phyloP scores from a whole-genome alignment of 2,329 filamentous ascomycete species.

The Stachybotrys echinatus region DNA sequence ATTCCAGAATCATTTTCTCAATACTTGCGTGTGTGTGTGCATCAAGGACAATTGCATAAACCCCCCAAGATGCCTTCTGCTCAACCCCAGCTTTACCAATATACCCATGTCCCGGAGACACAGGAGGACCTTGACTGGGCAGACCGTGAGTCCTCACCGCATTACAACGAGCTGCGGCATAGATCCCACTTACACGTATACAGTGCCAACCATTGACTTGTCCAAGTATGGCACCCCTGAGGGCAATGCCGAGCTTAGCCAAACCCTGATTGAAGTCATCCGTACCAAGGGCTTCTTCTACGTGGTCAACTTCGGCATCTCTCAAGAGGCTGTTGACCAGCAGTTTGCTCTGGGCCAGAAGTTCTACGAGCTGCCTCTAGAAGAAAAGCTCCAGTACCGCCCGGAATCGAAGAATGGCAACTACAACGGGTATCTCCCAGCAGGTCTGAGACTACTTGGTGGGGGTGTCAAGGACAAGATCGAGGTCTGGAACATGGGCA shows the following conservation, averaged over 20 bases:
- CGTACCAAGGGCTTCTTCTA: conserved; percentile 46
- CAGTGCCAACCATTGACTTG: conserved; percentile 27
- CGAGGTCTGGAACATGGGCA: conserved; percentile 33
- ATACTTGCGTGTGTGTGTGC: too few relatives aligned
- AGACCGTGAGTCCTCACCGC: conserved; percentile 17
- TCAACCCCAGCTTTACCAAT: conserved; percentile 22
- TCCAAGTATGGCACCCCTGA: conserved; percentile 24
- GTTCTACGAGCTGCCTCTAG: conserved; percentile 46
- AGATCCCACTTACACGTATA: neutral
- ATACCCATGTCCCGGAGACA: conserved; percentile 28
- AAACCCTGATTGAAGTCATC: conserved; percentile 24
- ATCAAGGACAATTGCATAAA: too few relatives aligned
- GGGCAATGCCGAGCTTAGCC: conserved; percentile 21
- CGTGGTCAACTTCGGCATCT: conserved; percentile 56
- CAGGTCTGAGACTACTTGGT: conserved; percentile 27
- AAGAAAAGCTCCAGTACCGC: conserved; percentile 54
- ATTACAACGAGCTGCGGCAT: too few relatives aligned
- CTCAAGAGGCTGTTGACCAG: conserved; percentile 50
- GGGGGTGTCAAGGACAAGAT: conserved; percentile 34
- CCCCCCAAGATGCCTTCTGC: conserved; percentile 25
- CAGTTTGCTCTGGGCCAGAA: conserved; percentile 56
- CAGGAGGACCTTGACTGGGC: conserved; percentile 31
- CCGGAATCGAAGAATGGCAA: conserved; percentile 43
- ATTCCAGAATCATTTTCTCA: too few relatives aligned
- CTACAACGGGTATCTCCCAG: conserved; percentile 52